These are phyloP conservation scores for Mortierella sp. DNA, from an alignment of 371 early-diverging fungal species.

Conservation along the genomic window DNA sequence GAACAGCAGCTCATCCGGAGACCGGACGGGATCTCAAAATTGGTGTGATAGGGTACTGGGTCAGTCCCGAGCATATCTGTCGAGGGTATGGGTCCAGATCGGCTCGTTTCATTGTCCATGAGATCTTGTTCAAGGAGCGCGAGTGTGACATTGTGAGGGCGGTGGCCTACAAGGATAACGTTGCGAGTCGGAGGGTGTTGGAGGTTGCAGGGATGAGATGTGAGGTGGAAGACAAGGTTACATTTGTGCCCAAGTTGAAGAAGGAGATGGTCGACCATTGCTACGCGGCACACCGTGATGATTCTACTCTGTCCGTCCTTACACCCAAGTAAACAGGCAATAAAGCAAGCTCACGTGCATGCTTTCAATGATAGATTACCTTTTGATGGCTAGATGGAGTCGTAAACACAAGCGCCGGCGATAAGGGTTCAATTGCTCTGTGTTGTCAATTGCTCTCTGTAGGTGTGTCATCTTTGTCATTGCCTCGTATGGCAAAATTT, in stretches of 20 bases:
- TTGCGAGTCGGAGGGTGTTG: conserved; percentile 14
- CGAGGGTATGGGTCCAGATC: conserved; percentile 16
- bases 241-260: conserved; percentile 4
- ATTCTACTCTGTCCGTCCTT: not conserved
- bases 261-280: not conserved
- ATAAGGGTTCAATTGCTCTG: not conserved
- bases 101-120: conserved; percentile 9
- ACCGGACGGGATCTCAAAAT: not conserved
- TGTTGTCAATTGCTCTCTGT: not conserved
- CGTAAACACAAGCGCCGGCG: not conserved
- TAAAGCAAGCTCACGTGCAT: not conserved
- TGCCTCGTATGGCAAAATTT: not conserved
- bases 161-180: conserved; percentile 8
- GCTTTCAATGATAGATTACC: not conserved
- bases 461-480: not conserved
- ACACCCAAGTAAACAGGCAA: not conserved
- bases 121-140: conserved; percentile 9
- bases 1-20: not conserved
- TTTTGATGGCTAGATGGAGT: too few species aligned
- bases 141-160: conserved; percentile 15
- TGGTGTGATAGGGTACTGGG: conserved; percentile 22
- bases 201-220: conserved; percentile 11
- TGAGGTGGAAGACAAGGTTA: conserved; percentile 7
- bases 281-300: conserved; percentile 8
- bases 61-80: conserved; percentile 18